A percentile compares a stretch with the other conserved stretches of the same genome.
Conservation (phyloP, 345 rosid genomes). For the Murraya koenigii region DNA sequence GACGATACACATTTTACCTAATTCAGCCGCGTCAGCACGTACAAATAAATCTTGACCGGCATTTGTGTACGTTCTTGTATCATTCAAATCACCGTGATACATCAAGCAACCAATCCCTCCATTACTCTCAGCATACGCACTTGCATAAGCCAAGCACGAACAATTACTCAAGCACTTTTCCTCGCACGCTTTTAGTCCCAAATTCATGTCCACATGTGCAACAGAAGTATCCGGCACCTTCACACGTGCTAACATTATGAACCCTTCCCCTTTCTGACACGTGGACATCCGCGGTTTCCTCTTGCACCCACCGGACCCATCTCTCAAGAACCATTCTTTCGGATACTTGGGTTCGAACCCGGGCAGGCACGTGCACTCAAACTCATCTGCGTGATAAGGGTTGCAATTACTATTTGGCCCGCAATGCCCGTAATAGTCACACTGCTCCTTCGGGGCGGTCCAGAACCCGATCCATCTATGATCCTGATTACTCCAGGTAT, state of each 20-base stretch:
- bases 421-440: constrained; percentile 57
- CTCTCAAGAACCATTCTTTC: constrained; percentile 43
- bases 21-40: constrained; percentile 42
- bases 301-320: constrained; percentile 44
- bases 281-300: constrained; percentile 23
- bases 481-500: constrained; percentile 39
- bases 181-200: constrained; percentile 40
- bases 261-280: constrained; percentile 46
- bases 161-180: constrained; percentile 45
- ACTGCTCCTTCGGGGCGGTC: constrained; percentile 52
- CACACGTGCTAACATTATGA: constrained; percentile 33
- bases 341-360: constrained; percentile 59
- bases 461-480: constrained; percentile 41
- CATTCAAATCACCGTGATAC: constrained; percentile 48
- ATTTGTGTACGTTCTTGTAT: constrained; percentile 33
- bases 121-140: constrained; percentile 37
- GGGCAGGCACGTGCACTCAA: constrained; percentile 56
- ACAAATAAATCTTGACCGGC: constrained; percentile 52
- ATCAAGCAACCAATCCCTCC: constrained; percentile 54
- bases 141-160: constrained; percentile 55
- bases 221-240: constrained; percentile 54
- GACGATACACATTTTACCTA: constrained; percentile 35
- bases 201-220: constrained; percentile 32
- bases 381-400: constrained; percentile 18
- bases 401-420: constrained; percentile 52